These are phyloP conservation scores for Rhodomyrtus psidioides DNA, from an alignment of 441 rosid species.

Conservation along the genomic window DNA sequence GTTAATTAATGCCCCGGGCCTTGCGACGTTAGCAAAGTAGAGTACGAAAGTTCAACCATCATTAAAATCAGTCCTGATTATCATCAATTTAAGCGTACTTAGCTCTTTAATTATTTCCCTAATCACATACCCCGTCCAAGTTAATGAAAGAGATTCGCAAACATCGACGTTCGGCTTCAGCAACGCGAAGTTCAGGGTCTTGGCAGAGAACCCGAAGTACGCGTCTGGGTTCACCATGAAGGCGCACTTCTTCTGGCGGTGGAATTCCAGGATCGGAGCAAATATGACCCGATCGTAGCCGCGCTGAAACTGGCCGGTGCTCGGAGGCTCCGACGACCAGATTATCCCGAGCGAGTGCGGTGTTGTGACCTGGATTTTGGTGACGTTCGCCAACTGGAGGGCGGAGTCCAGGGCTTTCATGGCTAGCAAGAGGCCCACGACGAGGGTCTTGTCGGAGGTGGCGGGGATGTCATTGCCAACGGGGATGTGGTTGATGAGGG, in stretches of 20 bases:
- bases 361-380: slow-evolving; percentile 44
- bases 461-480: slow-evolving; percentile 65
- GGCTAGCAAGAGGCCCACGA: slow-evolving; percentile 49
- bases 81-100: background rate
- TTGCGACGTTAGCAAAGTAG: too few relatives aligned
- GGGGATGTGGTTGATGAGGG: slow-evolving; percentile 43
- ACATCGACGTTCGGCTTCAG: slow-evolving; percentile 51
- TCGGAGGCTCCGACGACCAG: slow-evolving; percentile 59
- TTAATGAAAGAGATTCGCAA: background rate
- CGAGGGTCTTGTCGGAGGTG: slow-evolving; percentile 42
- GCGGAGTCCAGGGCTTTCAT: slow-evolving; percentile 53
- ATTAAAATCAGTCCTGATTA: background rate
- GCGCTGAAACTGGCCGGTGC: slow-evolving; percentile 48
- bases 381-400: slow-evolving; percentile 40
- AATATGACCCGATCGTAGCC: slow-evolving; percentile 48
- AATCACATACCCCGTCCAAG: background rate
- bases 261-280: slow-evolving; percentile 60
- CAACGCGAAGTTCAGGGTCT: slow-evolving; percentile 49
- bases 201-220: slow-evolving; percentile 49
- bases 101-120: background rate
- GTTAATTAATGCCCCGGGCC: too few relatives aligned
- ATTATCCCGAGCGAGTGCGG: slow-evolving; percentile 66
- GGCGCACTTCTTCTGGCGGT: slow-evolving; percentile 48
- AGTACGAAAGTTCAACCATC: too few relatives aligned
- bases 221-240: slow-evolving; percentile 87